phyloP scores from a whole-genome alignment of 768 basidiomycete genomes.

The Gloeopeniophorella convolvens region DNA sequence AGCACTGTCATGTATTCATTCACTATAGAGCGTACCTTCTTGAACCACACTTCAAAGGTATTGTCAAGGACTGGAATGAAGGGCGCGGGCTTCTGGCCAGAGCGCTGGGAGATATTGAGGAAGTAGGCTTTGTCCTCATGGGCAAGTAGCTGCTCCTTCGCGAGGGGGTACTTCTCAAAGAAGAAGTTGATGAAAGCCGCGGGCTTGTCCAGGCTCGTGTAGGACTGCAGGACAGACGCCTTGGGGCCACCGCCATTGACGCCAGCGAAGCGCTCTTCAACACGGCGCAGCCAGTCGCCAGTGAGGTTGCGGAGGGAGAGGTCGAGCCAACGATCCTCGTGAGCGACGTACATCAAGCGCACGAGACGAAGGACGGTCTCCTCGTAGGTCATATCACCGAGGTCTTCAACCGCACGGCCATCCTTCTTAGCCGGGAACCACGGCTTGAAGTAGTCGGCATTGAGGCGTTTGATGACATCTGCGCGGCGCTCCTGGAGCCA shows the following conservation, averaged over 20 bases:
- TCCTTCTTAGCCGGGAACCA: slow-evolving; percentile 99
- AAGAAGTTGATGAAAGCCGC: slow-evolving; percentile 69
- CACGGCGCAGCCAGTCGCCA: slow-evolving; percentile 94
- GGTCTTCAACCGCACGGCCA: slow-evolving; percentile 72
- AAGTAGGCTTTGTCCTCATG: slow-evolving; percentile 94
- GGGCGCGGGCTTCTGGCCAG: slow-evolving; percentile 96
- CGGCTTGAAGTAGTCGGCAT: slow-evolving; percentile 92
- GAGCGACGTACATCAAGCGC: slow-evolving; percentile 87
- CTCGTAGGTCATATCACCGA: slow-evolving; percentile 98
- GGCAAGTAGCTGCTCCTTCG: slow-evolving; percentile 79
- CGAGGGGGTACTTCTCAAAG: slow-evolving; percentile 79
- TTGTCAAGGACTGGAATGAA: slow-evolving; percentile 96
- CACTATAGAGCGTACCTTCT: slow-evolving; percentile 61
- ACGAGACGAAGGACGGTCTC: slow-evolving; percentile 90
- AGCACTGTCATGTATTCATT: too few species aligned
- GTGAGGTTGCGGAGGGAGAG: slow-evolving; percentile 84
- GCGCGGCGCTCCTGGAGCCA: slow-evolving; percentile 87
- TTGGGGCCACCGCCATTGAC: slow-evolving; percentile 72
- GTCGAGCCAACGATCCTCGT: slow-evolving; percentile 93
- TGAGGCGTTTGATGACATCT: slow-evolving; percentile 86
- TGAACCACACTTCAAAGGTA: slow-evolving; percentile 98
- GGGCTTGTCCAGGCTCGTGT: slow-evolving; percentile 76
- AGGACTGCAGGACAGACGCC: slow-evolving; percentile 81
- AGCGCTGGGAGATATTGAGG: slow-evolving; percentile 90
- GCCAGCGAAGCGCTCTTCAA: slow-evolving; percentile 92